These are phyloP conservation scores for Alternaria atra DNA, from an alignment of 2,329 filamentous ascomycete genomes.

Conservation along the genomic window DNA sequence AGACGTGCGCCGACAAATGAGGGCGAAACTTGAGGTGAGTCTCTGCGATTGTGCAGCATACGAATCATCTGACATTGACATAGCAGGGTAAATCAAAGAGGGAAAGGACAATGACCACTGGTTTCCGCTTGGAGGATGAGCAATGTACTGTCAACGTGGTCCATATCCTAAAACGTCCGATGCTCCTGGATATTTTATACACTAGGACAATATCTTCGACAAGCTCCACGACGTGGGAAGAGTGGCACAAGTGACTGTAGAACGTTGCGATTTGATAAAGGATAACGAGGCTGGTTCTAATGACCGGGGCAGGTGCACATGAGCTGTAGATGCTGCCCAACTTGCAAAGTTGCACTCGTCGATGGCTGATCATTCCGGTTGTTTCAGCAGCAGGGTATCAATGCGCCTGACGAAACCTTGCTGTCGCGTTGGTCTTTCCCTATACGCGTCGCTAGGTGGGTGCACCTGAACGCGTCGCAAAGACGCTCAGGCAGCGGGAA, in stretches of 20 bases:
- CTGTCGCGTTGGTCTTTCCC: background rate
- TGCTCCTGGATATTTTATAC: background rate
- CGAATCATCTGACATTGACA: background rate
- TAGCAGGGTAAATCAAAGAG: background rate
- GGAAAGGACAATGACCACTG: constrained; percentile 22
- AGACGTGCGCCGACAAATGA: background rate
- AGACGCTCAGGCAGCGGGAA: background rate
- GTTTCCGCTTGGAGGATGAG: constrained; percentile 6
- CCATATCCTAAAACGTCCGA: background rate
- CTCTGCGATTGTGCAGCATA: background rate
- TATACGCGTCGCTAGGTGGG: background rate
- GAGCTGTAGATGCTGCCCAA: background rate
- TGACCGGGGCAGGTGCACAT: background rate
- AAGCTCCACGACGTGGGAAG: background rate
- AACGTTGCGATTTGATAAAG: background rate
- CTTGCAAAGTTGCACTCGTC: background rate
- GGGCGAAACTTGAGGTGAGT: background rate
- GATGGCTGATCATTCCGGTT: background rate
- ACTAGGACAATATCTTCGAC: background rate
- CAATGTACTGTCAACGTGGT: background rate
- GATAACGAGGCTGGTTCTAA: background rate
- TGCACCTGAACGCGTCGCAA: background rate
- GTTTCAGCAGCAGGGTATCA: background rate
- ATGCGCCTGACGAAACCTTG: constrained; percentile 2
- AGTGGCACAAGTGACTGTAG: background rate